Conservation (phyloP, 2,329 filamentous ascomycete genomes). For the Fusarium subglutinans region DNA sequence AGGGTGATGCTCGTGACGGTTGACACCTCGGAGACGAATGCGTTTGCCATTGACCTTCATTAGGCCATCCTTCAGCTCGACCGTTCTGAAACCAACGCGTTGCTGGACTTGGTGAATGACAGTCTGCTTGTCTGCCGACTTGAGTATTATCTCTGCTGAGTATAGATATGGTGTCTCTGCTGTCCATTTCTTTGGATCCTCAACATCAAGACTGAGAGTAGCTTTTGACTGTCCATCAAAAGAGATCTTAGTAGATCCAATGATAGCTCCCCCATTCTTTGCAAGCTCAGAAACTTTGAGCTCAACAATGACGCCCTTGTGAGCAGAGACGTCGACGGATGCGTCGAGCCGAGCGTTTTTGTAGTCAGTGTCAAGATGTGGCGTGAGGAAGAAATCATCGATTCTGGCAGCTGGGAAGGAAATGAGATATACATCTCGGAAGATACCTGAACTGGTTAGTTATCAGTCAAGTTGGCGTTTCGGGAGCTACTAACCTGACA, state of each 20-base stretch:
- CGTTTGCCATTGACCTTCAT: constrained; percentile 71
- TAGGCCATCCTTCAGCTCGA: constrained; percentile 70
- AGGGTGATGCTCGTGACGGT: constrained; percentile 75
- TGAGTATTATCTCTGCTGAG: constrained; percentile 62
- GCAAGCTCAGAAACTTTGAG: constrained; percentile 54
- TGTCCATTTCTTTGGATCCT: constrained; percentile 71
- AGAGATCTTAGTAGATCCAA: constrained; percentile 40
- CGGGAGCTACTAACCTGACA: constrained; percentile 63
- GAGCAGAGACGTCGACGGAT: constrained; percentile 54
- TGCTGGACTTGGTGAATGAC: constrained; percentile 58
- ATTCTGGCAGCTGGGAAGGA: constrained; percentile 64
- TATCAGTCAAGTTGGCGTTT: constrained; percentile 56
- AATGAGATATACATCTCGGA: constrained; percentile 71
- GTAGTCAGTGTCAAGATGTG: constrained; percentile 64
- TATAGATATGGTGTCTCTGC: constrained; percentile 74
- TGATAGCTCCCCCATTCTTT: constrained; percentile 47
- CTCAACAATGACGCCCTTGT: constrained; percentile 48
- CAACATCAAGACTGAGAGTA: constrained; percentile 57
- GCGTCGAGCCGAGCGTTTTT: constrained; percentile 56
- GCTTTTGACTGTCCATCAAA: constrained; percentile 45
- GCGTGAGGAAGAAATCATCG: constrained; percentile 66
- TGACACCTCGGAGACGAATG: constrained; percentile 70
- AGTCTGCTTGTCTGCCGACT: constrained; percentile 48
- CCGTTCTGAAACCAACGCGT: constrained; percentile 69
- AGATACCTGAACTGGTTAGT: constrained; percentile 61